phyloP scores from a whole-genome alignment of 805 yeast genomes.

The Candida coquimbonensis region DNA sequence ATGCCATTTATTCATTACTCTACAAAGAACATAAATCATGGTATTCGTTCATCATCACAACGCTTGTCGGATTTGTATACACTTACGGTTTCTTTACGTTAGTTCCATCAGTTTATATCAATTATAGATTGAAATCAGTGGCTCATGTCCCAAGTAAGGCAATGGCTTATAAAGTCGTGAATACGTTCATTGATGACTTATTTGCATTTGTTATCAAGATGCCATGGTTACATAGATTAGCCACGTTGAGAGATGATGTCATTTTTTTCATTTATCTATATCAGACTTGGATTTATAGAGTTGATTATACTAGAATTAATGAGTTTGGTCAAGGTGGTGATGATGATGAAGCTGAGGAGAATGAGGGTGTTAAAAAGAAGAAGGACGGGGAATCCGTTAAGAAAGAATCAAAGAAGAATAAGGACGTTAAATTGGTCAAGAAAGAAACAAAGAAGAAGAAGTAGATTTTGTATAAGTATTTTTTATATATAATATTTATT shows the following conservation, averaged over 20 bases:
- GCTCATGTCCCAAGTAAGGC: slow-evolving; percentile 36
- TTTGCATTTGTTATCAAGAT: slow-evolving; percentile 36
- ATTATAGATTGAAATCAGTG: slow-evolving; percentile 35
- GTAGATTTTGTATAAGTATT: no score
- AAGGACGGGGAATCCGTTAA: neutral
- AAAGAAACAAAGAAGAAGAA: neutral
- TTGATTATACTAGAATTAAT: slow-evolving; percentile 32
- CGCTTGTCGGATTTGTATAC: slow-evolving; percentile 34
- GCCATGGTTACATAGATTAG: slow-evolving; percentile 35
- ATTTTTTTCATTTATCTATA: slow-evolving; percentile 33
- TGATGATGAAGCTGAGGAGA: slow-evolving; percentile 13
- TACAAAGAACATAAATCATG: slow-evolving; percentile 35
- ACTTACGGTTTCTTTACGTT: slow-evolving; percentile 35
- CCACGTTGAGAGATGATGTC: slow-evolving; percentile 35
- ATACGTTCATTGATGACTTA: slow-evolving; percentile 34
- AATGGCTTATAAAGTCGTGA: slow-evolving; percentile 34
- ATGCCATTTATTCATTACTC: slow-evolving; percentile 30
- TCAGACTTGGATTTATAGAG: slow-evolving; percentile 34
- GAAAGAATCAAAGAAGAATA: neutral
- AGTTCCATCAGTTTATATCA: slow-evolving; percentile 34
- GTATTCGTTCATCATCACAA: slow-evolving; percentile 33
- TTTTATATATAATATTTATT: no score
- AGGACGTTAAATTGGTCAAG: neutral
- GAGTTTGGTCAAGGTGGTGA: slow-evolving; percentile 33
- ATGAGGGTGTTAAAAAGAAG: slow-evolving; percentile 2